These are phyloP conservation scores for Diplosphaera chodatii DNA, from an alignment of 139 green algal species.

Conservation along the genomic window DNA sequence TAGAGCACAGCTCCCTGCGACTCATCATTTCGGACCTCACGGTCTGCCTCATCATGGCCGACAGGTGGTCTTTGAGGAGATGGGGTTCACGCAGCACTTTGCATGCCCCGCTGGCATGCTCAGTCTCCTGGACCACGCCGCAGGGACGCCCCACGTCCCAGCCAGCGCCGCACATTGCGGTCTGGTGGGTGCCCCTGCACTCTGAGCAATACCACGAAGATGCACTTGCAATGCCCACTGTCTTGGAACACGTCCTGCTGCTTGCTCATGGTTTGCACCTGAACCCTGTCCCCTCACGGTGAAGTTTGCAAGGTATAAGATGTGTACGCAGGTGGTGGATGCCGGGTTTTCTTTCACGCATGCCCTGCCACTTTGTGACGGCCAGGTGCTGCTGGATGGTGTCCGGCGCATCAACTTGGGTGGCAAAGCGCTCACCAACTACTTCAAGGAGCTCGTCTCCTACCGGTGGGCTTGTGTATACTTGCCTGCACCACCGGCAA, in stretches of 20 bases:
- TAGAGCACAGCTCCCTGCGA: no score
- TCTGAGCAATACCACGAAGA: no score
- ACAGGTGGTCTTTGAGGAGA: conserved; percentile 78
- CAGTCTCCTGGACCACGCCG: conserved; percentile 30
- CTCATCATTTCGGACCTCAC: no score
- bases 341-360: conserved; percentile 78
- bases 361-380: conserved; percentile 63
- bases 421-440: conserved; percentile 96
- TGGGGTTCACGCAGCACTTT: conserved; percentile 59
- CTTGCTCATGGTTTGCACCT: no score
- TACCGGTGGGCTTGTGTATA: no score
- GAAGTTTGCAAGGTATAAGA: no score
- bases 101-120: conserved; percentile 50
- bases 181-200: conserved; percentile 30
- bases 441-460: conserved; percentile 92
- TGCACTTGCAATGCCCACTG: no score
- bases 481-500: no score
- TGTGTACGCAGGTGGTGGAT: conserved; percentile 68
- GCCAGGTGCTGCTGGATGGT: conserved; percentile 28
- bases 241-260: no score
- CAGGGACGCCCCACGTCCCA: conserved; percentile 20
- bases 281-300: no score
- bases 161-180: conserved; percentile 35
- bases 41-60: no score
- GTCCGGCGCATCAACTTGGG: conserved; percentile 88